These are phyloP conservation scores for Musa acuminata DNA, from an alignment of 176 grass and related monocot species.

Conservation along the genomic window DNA sequence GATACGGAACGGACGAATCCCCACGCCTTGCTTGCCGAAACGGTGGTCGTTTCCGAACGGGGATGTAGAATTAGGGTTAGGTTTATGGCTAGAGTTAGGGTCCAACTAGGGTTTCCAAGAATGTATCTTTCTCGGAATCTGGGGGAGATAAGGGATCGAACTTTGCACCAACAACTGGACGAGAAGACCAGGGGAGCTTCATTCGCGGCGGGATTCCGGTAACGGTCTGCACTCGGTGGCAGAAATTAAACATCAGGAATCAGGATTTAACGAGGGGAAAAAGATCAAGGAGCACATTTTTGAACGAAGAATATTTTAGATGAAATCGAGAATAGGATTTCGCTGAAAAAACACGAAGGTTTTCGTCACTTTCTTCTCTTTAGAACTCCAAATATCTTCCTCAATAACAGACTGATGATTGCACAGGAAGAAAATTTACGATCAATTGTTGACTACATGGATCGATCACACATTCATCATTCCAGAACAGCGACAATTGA, in stretches of 20 bases:
- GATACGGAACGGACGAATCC: neutral
- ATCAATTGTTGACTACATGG: too few species aligned
- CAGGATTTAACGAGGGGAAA: too few species aligned
- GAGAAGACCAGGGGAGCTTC: neutral
- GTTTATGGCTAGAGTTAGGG: neutral
- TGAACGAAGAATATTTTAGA: too few species aligned
- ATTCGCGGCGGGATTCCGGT: neutral
- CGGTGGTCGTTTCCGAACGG: neutral
- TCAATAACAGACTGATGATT: too few species aligned
- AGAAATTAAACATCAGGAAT: neutral
- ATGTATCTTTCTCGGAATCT: neutral
- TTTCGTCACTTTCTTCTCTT: too few species aligned
- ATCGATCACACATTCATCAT: too few species aligned
- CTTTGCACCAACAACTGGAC: neutral
- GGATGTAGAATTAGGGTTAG: conserved; percentile 3
- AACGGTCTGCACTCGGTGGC: neutral
- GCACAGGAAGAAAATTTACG: too few species aligned
- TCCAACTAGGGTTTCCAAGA: neutral
- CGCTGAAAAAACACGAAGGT: too few species aligned
- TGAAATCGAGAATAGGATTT: too few species aligned
- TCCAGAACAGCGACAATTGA: too few species aligned
- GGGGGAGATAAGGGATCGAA: neutral
- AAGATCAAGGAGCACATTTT: too few species aligned
- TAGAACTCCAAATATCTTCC: too few species aligned
- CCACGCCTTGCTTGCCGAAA: neutral